Base-by-base conservation (phyloP, 176 grass and related monocot species). In the Alloteropsis semialata region DNA sequence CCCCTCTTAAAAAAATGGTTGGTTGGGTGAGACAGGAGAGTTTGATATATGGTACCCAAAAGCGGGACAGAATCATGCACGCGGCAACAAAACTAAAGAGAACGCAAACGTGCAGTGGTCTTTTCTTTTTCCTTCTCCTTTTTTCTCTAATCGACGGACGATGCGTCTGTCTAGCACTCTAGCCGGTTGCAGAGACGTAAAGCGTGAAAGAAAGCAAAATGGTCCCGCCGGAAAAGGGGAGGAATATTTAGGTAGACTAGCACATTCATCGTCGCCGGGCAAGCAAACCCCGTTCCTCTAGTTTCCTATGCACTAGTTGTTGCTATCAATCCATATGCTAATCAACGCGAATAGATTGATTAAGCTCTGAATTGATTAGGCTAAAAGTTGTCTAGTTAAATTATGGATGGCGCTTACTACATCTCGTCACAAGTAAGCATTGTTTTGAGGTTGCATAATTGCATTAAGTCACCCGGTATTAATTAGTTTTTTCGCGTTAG, bases 161-260 rank as follows among this genome's bases (percentile, higher is more conserved):
- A 54, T 54, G 51, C 21, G 51, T 54, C 51, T 54, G 51, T 8
- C 19, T 54, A 54, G 51, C 51, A 22, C 51, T 54, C 51, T 21
- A 36, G 62, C 73, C n/a, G 51, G 21, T 77, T 16, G 51, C 64
- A 32, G 83, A 60, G 29, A 59, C 74, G 74, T 62, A 72, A 86
- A 86, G 84, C 45, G 74, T 3, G 63, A 66, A 38, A 66, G 33
- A 9, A 8, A n/a, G n/a, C n/a, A n/a, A n/a, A n/a, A n/a, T 42
- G 65, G 65, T 68, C 65, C 65, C 65, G 65, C 19, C 9, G 36
- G 21, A n/a, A 41, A 66, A n/a, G n/a, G 19, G 4, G 10, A 41
- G 10, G 65, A 68, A 41, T 68, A 68, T 68, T 68, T 68, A 41
- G 65, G 65, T 68, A 38, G 21, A 21, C 21, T 42, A 24, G 65